A percentile compares a stretch with the other conserved stretches of the same genome.
Evolutionary conservation across 1,284 basidiomycete genomes (phyloP).

Genomic region (Flammula alnicola): DNA sequence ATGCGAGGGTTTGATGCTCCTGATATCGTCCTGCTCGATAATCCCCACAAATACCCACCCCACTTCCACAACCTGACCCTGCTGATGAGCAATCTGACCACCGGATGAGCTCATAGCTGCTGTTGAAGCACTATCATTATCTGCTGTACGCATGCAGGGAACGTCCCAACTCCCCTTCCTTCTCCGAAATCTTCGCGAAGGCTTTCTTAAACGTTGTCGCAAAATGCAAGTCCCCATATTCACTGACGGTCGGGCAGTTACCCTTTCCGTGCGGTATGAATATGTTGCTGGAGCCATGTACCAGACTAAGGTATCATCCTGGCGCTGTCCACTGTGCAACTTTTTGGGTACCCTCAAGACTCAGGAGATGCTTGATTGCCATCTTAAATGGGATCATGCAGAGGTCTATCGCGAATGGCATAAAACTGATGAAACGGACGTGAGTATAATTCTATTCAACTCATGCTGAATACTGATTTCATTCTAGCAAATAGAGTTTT

Average conservation of each 20-base stretch:
- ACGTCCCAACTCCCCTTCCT: constrained; percentile 55
- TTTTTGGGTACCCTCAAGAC: constrained; percentile 26
- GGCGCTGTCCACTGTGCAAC: constrained; percentile 68
- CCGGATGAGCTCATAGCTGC: constrained; percentile 35
- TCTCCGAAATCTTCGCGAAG: constrained; percentile 49
- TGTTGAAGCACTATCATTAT: constrained; percentile 36
- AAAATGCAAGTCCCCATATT: constrained; percentile 31
- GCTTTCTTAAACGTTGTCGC: constrained; percentile 46
- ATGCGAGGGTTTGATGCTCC: background rate
- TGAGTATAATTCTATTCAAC: background rate
- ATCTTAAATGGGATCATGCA: constrained; percentile 8
- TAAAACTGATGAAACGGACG: constrained; percentile 1
- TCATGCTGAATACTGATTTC: background rate
- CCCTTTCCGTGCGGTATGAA: constrained; percentile 34
- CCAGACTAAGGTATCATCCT: constrained; percentile 33
- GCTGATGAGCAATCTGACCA: constrained; percentile 16
- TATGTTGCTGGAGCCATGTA: constrained; percentile 31
- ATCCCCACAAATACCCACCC: constrained; percentile 15
- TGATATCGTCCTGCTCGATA: constrained; percentile 7
- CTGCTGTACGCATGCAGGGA: constrained; percentile 36
- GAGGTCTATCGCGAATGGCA: constrained; percentile 8
- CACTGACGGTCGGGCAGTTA: constrained; percentile 20
- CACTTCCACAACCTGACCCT: constrained; percentile 15
- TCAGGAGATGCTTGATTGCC: constrained; percentile 9
- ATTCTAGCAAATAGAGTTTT: constrained; percentile 1